Conservation (phyloP, 2,329 filamentous ascomycete species). For the Lomentospora prolificans region DNA sequence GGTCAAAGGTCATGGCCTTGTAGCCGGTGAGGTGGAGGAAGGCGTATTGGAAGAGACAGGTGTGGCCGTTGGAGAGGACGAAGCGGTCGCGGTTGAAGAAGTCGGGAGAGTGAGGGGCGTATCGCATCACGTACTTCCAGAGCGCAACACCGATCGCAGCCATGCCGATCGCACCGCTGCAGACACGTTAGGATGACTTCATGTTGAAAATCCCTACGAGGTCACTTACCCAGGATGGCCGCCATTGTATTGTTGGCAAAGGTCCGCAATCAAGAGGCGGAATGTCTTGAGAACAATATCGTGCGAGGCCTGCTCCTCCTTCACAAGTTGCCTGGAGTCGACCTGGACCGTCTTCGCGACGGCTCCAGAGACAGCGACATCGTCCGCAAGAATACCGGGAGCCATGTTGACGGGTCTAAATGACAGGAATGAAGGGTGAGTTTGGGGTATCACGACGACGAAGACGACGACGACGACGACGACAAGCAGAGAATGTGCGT, state of each 20-base stretch:
- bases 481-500: too few species aligned
- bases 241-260: slow-evolving; percentile 61
- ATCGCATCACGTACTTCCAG: slow-evolving; percentile 54
- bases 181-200: not conserved
- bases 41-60: slow-evolving; percentile 43
- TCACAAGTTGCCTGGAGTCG: slow-evolving; percentile 3
- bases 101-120: slow-evolving; percentile 41
- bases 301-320: not conserved
- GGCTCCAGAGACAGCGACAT: not conserved
- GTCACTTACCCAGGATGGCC: slow-evolving; percentile 54
- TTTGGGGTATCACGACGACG: not conserved
- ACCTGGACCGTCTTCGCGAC: not conserved
- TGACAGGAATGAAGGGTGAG: not conserved
- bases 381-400: not conserved
- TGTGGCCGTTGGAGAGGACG: slow-evolving; percentile 48
- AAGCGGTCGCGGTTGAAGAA: slow-evolving; percentile 56
- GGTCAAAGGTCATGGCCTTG: slow-evolving; percentile 43
- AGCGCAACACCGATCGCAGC: slow-evolving; percentile 49
- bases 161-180: slow-evolving; percentile 44
- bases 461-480: too few species aligned
- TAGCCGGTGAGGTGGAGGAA: slow-evolving; percentile 45
- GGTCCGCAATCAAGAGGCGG: slow-evolving; percentile 53
- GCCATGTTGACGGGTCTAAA: not conserved
- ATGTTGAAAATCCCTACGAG: not conserved
- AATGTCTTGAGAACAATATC: slow-evolving; percentile 50